Evolutionary conservation across 305 asterid species (phyloP), one percentile per base, ranked within the genome.

Genomic region (Coffea humblotiana): DNA sequence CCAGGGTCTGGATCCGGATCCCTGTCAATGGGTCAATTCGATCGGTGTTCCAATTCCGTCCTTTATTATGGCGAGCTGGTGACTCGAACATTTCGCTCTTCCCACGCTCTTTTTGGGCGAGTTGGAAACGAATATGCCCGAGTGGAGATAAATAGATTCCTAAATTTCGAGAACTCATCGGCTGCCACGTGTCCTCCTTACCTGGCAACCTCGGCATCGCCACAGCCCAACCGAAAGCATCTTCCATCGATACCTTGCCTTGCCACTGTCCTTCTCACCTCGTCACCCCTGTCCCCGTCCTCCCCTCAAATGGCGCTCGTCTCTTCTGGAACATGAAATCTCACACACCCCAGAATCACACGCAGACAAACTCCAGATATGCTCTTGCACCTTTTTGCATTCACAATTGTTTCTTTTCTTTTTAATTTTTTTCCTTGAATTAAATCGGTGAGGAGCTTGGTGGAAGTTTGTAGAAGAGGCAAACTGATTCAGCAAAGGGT

Each of bases 131-230:
- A 79, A 90, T 91, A 90, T 91, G 81, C 91, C 86, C 70, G n/a
- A 35, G 58, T 21, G 76, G 81, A 76, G 88, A 90, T 90, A 90
- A 89, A 84, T 83, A 83, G 89, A 88, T 88, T 82, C 92, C 91
- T 69, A 40, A 77, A 81, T 88, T 78, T 79, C 83, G 63, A 83
- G 54, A 80, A 79, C 82, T 72, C 74, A 79, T 16, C 77, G 37
- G 66, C 70, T 67, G 90, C 91, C 95, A 91, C 93, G 94, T 91
- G 95, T 88, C 85, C 76, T 14, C 76, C 49, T n/a, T 65, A 88
- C 88, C 89, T 88, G 92, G 90, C 92, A 84, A 70, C 87, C 67
- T 78, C 86, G n/a, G 83, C 87, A 49, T 71, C 83, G 72, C 73
- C 74, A 9, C 70, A 71, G 52, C 74, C 76, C 80, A 72, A 4